Evolutionary conservation across 345 rosid genomes (phyloP).

Genomic region (Rhodamnia rubescens): DNA sequence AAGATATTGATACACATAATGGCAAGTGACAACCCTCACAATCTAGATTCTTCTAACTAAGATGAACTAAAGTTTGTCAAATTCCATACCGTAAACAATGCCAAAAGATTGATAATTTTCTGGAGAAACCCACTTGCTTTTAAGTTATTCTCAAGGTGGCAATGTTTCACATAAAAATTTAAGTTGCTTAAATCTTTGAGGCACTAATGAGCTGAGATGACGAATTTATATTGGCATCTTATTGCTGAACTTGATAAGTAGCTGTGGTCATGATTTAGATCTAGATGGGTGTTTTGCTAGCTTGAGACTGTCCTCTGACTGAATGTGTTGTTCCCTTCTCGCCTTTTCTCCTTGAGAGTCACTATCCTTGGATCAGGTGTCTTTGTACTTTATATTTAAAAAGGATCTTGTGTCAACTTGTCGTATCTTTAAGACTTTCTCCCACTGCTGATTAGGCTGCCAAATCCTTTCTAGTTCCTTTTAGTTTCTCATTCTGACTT

Average conservation of each 20-base stretch:
- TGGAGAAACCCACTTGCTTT: background rate
- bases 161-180: background rate
- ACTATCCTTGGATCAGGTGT: background rate
- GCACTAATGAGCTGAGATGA: background rate
- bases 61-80: background rate
- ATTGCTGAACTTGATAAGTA: background rate
- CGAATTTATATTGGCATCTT: background rate
- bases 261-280: background rate
- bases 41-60: background rate
- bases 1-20: background rate
- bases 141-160: background rate
- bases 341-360: background rate
- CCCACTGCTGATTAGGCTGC: background rate
- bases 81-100: background rate
- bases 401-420: background rate
- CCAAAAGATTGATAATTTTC: background rate
- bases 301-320: background rate
- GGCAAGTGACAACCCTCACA: background rate
- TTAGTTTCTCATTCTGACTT: background rate
- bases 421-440: background rate
- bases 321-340: background rate
- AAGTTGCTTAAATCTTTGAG: background rate
- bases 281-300: background rate
- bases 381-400: background rate
- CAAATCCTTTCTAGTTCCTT: background rate